These are phyloP conservation scores for Coemansia sp. DNA, from an alignment of 192 early-diverging fungal genomes.

Conservation along the genomic window DNA sequence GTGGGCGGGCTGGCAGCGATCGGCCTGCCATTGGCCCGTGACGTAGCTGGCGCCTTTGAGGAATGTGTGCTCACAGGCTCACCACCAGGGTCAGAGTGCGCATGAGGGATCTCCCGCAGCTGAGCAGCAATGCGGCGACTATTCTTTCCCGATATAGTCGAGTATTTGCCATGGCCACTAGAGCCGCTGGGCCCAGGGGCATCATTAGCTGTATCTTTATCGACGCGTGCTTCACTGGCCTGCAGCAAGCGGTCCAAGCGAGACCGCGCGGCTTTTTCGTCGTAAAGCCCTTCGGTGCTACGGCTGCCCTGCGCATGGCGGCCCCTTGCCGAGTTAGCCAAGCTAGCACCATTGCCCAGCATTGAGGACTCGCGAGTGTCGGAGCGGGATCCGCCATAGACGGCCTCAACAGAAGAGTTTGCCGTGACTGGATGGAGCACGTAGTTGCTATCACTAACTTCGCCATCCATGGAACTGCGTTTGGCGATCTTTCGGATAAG, in stretches of 20 bases:
- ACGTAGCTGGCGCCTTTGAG: not conserved
- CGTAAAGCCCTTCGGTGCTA: not conserved
- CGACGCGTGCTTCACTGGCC: not conserved
- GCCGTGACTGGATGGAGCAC: conserved; percentile 18
- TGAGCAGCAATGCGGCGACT: conserved; percentile 7
- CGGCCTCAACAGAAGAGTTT: conserved; percentile 48
- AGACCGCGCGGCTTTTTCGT: not conserved
- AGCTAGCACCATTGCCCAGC: conserved; percentile 1
- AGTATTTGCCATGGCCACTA: conserved; percentile 3
- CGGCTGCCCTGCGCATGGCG: not conserved
- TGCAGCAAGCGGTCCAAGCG: conserved; percentile 1
- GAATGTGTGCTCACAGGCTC: not conserved
- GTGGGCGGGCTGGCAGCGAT: not conserved
- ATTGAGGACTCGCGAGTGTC: conserved; percentile 23
- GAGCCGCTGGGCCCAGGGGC: not conserved
- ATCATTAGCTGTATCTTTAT: not conserved
- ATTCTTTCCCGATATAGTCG: conserved; percentile 13
- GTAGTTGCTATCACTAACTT: conserved; percentile 12
- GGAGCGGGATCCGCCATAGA: conserved; percentile 44
- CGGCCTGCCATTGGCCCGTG: not conserved
- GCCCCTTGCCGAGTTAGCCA: not conserved
- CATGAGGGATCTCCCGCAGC: not conserved
- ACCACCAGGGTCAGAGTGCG: not conserved
- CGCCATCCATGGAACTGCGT: not conserved
- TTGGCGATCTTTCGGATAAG: not conserved